phyloP scores from a whole-genome alignment of 179 eudicot genomes.

The Corrigiola litoralis region DNA sequence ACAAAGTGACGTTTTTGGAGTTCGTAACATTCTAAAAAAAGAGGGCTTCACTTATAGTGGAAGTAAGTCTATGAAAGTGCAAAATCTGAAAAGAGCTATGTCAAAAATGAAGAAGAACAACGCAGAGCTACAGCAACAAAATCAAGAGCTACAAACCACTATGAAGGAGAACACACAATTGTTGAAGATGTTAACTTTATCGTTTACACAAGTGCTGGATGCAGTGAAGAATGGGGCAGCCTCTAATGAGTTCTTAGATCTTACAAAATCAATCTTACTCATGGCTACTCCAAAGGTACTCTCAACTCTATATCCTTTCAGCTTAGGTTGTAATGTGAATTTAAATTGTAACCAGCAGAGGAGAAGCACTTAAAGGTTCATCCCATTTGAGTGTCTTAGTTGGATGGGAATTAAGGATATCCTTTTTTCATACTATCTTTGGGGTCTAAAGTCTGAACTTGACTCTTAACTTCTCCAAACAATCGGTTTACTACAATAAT shows the following conservation, averaged over 20 bases:
- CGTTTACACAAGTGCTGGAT: background rate
- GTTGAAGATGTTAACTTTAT: no score
- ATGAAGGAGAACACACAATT: background rate
- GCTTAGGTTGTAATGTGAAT: no score
- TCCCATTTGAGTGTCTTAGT: no score
- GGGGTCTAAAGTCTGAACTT: no score
- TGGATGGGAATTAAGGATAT: no score
- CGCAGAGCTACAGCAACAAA: background rate
- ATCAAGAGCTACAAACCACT: background rate
- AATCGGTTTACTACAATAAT: no score
- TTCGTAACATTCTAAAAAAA: background rate
- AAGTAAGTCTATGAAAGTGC: background rate
- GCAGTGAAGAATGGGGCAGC: background rate
- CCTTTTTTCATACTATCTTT: no score
- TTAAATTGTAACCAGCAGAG: no score
- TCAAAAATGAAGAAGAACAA: no score
- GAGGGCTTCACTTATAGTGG: background rate
- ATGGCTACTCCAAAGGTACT: background rate
- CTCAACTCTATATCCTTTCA: no score
- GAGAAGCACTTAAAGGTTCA: no score
- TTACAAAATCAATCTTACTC: background rate
- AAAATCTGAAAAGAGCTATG: background rate
- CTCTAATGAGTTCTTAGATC: background rate
- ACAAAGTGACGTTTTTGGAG: background rate
- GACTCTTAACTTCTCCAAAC: no score